Evolutionary conservation across 225 moss, liverwort and hornwort species (phyloP), one percentile per base, ranked within the genome.

Genomic region (Physcomitrellopsis africana): DNA sequence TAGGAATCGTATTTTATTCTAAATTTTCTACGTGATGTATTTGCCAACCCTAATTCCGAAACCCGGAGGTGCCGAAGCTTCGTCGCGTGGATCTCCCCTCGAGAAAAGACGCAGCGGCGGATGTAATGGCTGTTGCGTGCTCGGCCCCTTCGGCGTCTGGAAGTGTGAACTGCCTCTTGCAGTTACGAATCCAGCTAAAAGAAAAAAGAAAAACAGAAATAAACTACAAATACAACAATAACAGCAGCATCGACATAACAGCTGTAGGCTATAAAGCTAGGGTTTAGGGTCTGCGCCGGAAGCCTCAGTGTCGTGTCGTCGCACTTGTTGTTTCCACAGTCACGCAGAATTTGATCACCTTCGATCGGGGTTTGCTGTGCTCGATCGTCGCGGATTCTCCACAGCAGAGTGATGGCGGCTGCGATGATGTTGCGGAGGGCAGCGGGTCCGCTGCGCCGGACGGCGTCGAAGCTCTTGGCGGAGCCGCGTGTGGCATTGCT

Each of bases 391-490:
- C 8, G 11, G 15, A 20, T 66, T 23, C 10, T 0, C 13, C n/a
- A 20, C 10, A 20, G 47, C 37, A 19, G 11, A 63, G 58, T 26
- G 15, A 84, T 84, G 86, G 86, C 81, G 51, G 75, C 77, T 42
- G 24, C 78, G 0, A 42, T 58, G 48, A 64, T 89, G 48, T 65
- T 67, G 68, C 69, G 81, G 55, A 76, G 73, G 69, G 85, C 76
- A 7, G 85, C 76, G 3, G 84, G 82, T 1, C 76, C 81, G 49
- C 37, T 83, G 66, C 76, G 83, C 18, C 63, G 83, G 48, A 66
- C 72, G 45, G 73, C 85, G n/a, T 77, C 75, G 64, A 78, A 51
- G 63, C 51, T 83, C 62, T n/a, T 88, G 81, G 66, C 52, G 79
- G 84, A 73, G 58, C 78, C 88, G 5, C 81, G 63, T 0, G 24